Percentiles rank a stretch among this genome's conserved stretches.
These are phyloP conservation scores for Ophiostoma angusticollis DNA, from an alignment of 2,329 filamentous ascomycete species.

Conservation along the genomic window DNA sequence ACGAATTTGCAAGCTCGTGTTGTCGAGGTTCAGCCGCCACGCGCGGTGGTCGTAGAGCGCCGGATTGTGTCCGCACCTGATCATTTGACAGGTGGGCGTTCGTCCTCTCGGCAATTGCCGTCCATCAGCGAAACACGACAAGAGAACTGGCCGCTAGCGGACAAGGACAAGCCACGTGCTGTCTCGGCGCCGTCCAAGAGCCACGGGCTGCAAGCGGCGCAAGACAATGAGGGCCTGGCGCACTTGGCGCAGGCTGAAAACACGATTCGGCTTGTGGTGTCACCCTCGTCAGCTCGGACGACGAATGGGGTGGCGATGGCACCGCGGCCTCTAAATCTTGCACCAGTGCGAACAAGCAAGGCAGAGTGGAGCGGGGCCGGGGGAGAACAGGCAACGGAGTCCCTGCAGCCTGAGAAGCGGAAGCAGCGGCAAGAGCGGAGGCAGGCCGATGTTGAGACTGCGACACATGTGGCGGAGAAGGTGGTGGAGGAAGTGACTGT, in stretches of 20 bases:
- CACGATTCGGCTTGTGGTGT: slow-evolving; percentile 14
- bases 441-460: background rate
- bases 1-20: slow-evolving; percentile 1
- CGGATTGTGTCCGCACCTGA: slow-evolving; percentile 39
- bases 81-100: slow-evolving; percentile 27
- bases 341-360: slow-evolving; percentile 3
- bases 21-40: background rate
- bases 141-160: slow-evolving; percentile 15
- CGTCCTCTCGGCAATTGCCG: slow-evolving; percentile 28
- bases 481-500: slow-evolving; percentile 10
- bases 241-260: slow-evolving; percentile 8
- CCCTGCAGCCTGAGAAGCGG: background rate
- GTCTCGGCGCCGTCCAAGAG: slow-evolving; percentile 32
- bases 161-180: slow-evolving; percentile 27
- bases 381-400: no score
- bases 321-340: slow-evolving; percentile 5
- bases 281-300: slow-evolving; percentile 5
- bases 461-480: slow-evolving; percentile 1
- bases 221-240: slow-evolving; percentile 9
- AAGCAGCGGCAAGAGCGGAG: background rate
- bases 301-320: background rate
- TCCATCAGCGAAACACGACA: slow-evolving; percentile 34
- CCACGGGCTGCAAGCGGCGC: slow-evolving; percentile 10
- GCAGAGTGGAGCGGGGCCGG: slow-evolving; percentile 3
- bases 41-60: slow-evolving; percentile 22